These are phyloP conservation scores for Colletotrichum spaethianum DNA, from an alignment of 2,329 filamentous ascomycete species.

Conservation along the genomic window DNA sequence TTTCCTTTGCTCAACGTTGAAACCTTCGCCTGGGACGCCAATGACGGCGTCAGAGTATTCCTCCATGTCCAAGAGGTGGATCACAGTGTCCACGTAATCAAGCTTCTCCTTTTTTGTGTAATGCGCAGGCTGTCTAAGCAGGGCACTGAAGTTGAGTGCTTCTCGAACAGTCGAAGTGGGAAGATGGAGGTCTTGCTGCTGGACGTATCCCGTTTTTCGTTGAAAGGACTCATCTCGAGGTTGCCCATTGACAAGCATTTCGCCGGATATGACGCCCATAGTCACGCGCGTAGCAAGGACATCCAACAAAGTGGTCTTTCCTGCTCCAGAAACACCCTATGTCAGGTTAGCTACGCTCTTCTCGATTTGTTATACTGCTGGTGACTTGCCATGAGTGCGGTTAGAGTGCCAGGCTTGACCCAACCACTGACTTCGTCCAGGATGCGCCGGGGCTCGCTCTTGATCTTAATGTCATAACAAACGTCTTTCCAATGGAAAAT, in stretches of 20 bases:
- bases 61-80: slow-evolving; percentile 56
- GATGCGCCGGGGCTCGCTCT: slow-evolving; percentile 73
- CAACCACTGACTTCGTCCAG: slow-evolving; percentile 78
- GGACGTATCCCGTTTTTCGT: slow-evolving; percentile 77
- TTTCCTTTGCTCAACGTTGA: slow-evolving; percentile 60
- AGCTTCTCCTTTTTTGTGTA: slow-evolving; percentile 54
- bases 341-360: neutral
- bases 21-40: slow-evolving; percentile 73
- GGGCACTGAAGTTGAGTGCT: slow-evolving; percentile 75
- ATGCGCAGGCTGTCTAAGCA: slow-evolving; percentile 75
- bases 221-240: slow-evolving; percentile 76
- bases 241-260: slow-evolving; percentile 76
- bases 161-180: slow-evolving; percentile 65
- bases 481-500: slow-evolving; percentile 79
- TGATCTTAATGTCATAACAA: slow-evolving; percentile 78
- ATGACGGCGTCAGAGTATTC: slow-evolving; percentile 80
- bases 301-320: slow-evolving; percentile 68
- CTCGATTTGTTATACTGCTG: too few species aligned
- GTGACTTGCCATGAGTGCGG: slow-evolving; percentile 73
- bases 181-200: slow-evolving; percentile 69
- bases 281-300: slow-evolving; percentile 77
- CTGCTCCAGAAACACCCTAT: slow-evolving; percentile 38
- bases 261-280: slow-evolving; percentile 76
- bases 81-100: slow-evolving; percentile 48
- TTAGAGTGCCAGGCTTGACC: slow-evolving; percentile 78